Conservation (phyloP, 2,329 filamentous ascomycete genomes). For the Zymoseptoria tritici region DNA sequence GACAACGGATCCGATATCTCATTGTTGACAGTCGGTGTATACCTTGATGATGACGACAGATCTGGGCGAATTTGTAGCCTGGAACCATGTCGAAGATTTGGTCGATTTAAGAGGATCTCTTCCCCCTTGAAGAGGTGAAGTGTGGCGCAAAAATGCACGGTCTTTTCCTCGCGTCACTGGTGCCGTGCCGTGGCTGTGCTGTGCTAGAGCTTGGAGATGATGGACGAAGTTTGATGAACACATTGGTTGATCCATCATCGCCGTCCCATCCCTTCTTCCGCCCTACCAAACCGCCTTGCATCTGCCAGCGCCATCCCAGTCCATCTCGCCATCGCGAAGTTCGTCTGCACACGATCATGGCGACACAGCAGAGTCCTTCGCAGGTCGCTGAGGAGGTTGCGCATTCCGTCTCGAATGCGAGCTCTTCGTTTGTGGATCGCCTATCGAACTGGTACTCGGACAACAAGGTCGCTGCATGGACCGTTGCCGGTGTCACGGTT, state of each 20-base stretch:
- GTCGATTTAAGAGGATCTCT: no score
- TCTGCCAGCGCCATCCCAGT: background rate
- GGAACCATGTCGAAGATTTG: no score
- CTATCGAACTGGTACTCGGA: constrained; percentile 87
- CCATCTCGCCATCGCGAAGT: background rate
- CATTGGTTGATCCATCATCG: background rate
- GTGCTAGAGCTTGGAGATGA: background rate
- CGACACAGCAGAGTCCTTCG: background rate
- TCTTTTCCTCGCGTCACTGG: no score
- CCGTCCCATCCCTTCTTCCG: background rate
- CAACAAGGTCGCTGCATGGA: constrained; percentile 93
- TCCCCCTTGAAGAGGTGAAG: no score
- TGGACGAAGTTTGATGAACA: background rate
- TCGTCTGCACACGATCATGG: background rate
- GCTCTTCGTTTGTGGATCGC: constrained; percentile 77
- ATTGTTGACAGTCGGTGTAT: no score
- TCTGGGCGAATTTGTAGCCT: no score
- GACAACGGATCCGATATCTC: no score
- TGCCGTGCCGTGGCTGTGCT: background rate
- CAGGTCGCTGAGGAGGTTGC: background rate
- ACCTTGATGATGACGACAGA: no score
- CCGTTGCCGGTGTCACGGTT: constrained; percentile 88
- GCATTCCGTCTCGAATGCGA: constrained; percentile 23
- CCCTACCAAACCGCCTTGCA: background rate
- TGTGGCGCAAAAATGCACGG: no score